Conservation (phyloP, 352 stramenopile genomes). For the Salisapilia sapeloensis region DNA sequence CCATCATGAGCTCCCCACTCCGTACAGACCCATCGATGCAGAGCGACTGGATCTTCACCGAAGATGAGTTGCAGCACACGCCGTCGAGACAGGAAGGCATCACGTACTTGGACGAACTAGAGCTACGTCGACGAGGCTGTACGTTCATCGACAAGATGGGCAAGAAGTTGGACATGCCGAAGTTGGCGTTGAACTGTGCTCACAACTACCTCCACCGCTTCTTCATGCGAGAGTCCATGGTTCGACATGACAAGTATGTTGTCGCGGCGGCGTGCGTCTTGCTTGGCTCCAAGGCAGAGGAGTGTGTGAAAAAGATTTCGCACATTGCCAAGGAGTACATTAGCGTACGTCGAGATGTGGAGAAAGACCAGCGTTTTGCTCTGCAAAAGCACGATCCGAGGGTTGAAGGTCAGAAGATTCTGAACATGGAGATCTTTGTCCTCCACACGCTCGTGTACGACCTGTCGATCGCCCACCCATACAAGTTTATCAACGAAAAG, state of each 20-base stretch:
- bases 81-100: constrained; percentile 62
- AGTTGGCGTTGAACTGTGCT: constrained; percentile 67
- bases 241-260: constrained; percentile 76
- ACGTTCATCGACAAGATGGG: constrained; percentile 79
- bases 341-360: constrained; percentile 33
- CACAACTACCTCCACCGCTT: constrained; percentile 82
- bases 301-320: constrained; percentile 62
- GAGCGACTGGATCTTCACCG: constrained; percentile 76
- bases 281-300: constrained; percentile 70
- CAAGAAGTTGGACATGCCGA: constrained; percentile 57
- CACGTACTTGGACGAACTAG: constrained; percentile 53
- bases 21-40: no score
- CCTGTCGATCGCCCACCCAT: constrained; percentile 66
- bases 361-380: constrained; percentile 62
- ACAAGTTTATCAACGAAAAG: constrained; percentile 80
- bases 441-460: constrained; percentile 74
- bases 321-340: constrained; percentile 67
- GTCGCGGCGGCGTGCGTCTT: constrained; percentile 68
- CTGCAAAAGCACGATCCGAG: constrained; percentile 65
- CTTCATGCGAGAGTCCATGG: constrained; percentile 70
- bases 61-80: constrained; percentile 37
- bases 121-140: constrained; percentile 53
- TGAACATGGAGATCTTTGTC: constrained; percentile 72
- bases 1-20: no score
- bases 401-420: constrained; percentile 47